Evolutionary conservation across 2,329 filamentous ascomycete genomes (phyloP).

Genomic region (Xylariaceae sp.): DNA sequence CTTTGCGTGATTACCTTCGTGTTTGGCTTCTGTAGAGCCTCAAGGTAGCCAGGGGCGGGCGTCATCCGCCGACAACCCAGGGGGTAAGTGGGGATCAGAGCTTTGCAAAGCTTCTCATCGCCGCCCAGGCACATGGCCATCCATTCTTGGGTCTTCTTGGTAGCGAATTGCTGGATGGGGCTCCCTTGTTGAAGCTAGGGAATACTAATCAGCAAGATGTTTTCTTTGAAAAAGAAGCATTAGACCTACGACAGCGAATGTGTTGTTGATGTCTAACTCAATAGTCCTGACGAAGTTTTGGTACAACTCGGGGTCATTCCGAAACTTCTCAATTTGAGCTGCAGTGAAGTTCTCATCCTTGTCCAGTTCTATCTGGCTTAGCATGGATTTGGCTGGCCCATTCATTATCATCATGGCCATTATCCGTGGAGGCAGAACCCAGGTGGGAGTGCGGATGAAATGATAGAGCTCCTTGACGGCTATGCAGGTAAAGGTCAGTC

Average conservation of each 20-base stretch:
- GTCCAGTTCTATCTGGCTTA: conserved; percentile 39
- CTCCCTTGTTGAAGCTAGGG: conserved; percentile 37
- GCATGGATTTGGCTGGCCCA: conserved; percentile 33
- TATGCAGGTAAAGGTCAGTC: conserved; percentile 17
- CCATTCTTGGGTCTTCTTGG: conserved; percentile 39
- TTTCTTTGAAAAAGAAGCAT: not conserved
- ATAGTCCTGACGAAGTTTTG: conserved; percentile 42
- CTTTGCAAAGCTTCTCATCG: conserved; percentile 45
- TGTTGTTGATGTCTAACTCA: conserved; percentile 41
- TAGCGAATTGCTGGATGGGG: conserved; percentile 39
- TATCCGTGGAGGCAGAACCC: conserved; percentile 37
- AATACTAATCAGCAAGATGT: conserved; percentile 9
- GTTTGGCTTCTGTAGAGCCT: conserved; percentile 42
- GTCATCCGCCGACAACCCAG: conserved; percentile 47
- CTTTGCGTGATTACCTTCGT: conserved; percentile 43
- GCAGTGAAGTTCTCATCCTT: conserved; percentile 39
- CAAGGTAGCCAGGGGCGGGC: conserved; percentile 46
- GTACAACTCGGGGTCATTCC: conserved; percentile 42
- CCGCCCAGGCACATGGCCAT: conserved; percentile 45
- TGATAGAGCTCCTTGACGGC: conserved; percentile 38
- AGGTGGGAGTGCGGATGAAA: conserved; percentile 40
- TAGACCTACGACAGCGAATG: conserved; percentile 39
- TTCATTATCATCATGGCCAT: conserved; percentile 37
- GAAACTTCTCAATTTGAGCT: conserved; percentile 44
- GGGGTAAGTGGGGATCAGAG: conserved; percentile 46